A percentile compares a stretch with the other conserved stretches of the same genome.
Conservation (phyloP, 176 grass and related monocot species). For the Microstegium vimineum region DNA sequence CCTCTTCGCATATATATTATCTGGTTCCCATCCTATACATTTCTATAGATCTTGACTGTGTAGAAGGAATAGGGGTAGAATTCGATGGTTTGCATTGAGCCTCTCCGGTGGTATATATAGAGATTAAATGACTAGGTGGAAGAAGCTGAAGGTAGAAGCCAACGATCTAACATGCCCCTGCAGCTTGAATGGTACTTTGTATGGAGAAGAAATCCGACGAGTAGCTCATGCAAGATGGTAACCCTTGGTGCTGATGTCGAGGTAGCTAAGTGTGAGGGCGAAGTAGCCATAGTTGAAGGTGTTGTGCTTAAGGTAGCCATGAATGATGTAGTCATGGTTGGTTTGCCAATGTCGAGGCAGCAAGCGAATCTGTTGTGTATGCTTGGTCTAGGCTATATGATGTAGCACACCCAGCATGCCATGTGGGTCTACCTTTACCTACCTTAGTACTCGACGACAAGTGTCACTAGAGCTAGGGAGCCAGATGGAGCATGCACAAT, state of each 20-base stretch:
- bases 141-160: no score
- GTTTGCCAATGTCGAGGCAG: background rate
- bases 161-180: no score
- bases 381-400: no score
- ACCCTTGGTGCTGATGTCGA: background rate
- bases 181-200: background rate
- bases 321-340: background rate
- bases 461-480: no score
- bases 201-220: background rate
- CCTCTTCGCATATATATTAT: slow-evolving; percentile 4
- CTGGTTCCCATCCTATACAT: background rate
- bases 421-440: no score
- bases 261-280: background rate
- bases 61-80: background rate
- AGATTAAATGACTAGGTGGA: background rate
- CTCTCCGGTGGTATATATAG: background rate
- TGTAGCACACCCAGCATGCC: no score
- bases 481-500: no score
- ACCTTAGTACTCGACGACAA: no score
- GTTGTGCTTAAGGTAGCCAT: background rate
- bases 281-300: background rate
- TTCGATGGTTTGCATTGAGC: background rate
- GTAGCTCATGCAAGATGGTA: background rate
- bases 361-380: no score
- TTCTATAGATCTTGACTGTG: background rate